Base-by-base conservation (phyloP, 176 grass and related monocot genomes). In the barley (Hordeum vulgare) region DNA sequence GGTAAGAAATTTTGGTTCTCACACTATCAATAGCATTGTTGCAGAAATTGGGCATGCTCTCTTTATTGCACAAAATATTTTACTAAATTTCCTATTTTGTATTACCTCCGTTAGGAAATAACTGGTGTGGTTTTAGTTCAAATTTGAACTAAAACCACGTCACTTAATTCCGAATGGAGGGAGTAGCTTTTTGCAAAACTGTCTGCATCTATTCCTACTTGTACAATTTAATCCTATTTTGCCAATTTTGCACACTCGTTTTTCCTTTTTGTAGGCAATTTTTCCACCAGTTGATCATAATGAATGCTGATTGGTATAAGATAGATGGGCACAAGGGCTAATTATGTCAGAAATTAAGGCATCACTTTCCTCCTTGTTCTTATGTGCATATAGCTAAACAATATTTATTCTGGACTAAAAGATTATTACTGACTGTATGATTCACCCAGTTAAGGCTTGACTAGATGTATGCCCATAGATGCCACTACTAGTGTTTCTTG, bases 1-100 rank as follows among this genome's bases (percentile, higher is more conserved):
- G 73, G 80, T 78, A 78, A 72, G 41, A 51, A 49, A 45, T 29
- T 31, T 64, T 77, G 34, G 9, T 42, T 64, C 36, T 79, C 60
- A 20, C 60, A 29, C 61, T 77, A n/a, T 62, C 23, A 4, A 41
- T 61, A 61, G 5, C 0, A 9, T 26, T 78, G 28, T 18, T 29
- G 6, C 9, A 63, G 15, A 79, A 63, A 78, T 40, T 59, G 0
- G 47, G 58, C 39, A 27, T 44, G 21, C 37, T 62, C 59, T 27
- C 17, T 45, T 44, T 45, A n/a, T 58, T 23, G 2, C 21, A 58
- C 5, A 44, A 71, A 71, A 71, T 21, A 78, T 78, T 40, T 41
- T 41, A 40, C 8, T 28, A 78, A 78, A 18, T 78, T 62, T 62
- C 28, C 37, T 24, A 70, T 67, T 3, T 67, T 67, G 63, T 17